Evolutionary conservation across 2,329 filamentous ascomycete species (phyloP).

Genomic region (Sporothrix sp.): DNA sequence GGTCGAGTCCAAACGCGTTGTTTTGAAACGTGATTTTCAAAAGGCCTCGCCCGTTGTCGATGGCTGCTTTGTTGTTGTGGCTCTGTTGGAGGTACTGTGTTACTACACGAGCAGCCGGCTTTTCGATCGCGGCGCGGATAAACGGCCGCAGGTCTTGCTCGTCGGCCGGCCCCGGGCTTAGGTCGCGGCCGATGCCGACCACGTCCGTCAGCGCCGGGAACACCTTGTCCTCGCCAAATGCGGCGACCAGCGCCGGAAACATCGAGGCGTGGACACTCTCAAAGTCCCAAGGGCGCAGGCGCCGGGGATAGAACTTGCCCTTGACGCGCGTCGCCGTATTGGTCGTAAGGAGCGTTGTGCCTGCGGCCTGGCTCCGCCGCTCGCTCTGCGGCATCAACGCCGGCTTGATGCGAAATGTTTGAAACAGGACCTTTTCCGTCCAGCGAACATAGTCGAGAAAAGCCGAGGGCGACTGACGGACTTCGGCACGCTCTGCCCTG

Average conservation of each 20-base stretch:
- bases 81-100: no score
- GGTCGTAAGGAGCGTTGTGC: background rate
- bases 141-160: conserved; percentile 10
- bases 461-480: background rate
- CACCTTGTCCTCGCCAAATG: background rate
- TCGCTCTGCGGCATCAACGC: background rate
- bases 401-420: background rate
- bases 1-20: background rate
- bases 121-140: conserved; percentile 8
- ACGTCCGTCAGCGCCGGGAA: background rate
- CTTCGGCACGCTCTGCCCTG: background rate
- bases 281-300: conserved; percentile 4
- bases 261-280: background rate
- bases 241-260: background rate
- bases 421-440: background rate
- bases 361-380: background rate
- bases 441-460: background rate
- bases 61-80: no score
- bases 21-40: conserved; percentile 2
- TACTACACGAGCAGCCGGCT: background rate
- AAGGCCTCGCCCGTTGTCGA: no score
- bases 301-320: conserved; percentile 4
- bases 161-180: conserved; percentile 1
- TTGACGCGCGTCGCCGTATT: background rate
- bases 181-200: background rate